These are phyloP conservation scores for Fraxinus nigra DNA, from an alignment of 305 asterid genomes.

Conservation along the genomic window DNA sequence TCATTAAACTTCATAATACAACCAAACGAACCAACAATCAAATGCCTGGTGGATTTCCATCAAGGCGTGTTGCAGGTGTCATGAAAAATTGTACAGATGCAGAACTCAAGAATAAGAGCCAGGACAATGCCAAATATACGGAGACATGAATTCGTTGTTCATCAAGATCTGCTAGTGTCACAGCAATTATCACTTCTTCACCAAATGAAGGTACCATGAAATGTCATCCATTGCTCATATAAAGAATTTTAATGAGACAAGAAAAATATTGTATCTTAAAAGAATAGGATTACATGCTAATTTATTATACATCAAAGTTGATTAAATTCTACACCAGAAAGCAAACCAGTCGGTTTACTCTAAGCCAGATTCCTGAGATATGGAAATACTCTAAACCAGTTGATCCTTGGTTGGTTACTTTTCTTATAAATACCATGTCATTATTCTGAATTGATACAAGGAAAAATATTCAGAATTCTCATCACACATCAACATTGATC, in stretches of 20 bases:
- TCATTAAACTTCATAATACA: background rate
- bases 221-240: background rate
- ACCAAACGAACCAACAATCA: background rate
- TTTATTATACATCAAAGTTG: background rate
- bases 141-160: background rate
- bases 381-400: background rate
- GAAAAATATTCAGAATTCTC: background rate
- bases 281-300: background rate
- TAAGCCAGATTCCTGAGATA: background rate
- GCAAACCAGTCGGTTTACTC: background rate
- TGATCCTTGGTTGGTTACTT: background rate
- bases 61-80: background rate
- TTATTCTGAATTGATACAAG: background rate
- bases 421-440: conserved; percentile 9
- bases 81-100: background rate
- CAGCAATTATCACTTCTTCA: background rate
- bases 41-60: background rate
- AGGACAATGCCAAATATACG: background rate
- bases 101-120: background rate
- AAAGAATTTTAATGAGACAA: background rate
- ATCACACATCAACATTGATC: background rate
- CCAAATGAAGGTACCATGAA: background rate
- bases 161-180: background rate
- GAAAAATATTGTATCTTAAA: background rate
- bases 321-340: background rate